Base-by-base conservation (phyloP, 306 rosid genomes). In the Dryas drummondii region DNA sequence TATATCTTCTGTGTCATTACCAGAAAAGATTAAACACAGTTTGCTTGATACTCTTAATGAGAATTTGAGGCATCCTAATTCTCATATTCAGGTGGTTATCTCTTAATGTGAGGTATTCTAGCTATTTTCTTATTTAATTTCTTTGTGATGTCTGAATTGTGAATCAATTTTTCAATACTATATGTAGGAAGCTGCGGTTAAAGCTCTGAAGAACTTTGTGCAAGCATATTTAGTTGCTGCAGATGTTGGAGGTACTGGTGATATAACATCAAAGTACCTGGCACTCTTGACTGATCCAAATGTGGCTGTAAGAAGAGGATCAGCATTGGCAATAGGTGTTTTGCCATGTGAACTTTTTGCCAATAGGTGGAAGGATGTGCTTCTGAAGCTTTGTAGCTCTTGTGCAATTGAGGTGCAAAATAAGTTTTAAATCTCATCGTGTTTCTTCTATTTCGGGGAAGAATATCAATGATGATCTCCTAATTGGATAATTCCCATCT, bases 41-140 rank as follows among this genome's bases (percentile, higher is more conserved):
- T 80, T 90, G 83, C 90, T 92, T 63, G 99, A 92, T 77, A 85
- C 93, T 47, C 83, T 90, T 40, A 94, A 87, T 73, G 99, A 94
- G 80, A 94, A 94, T 82, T 83, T 94, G 85, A 92, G 91, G 79
- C 99, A 94, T 85, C 99, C 99, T 75, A 92, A 94, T 82, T 86
- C 97, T 80, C 97, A 88, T 78, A 92, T 94, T 79, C 99, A 94
- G 97, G 99, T 94, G 73, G 76, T 70, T 76, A 44, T 49, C 82
- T 59, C 73, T 56, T 41, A 70, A 51, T 65, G 4, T 48, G 65
- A 64, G 60, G 72, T 66, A 59, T 40, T 74, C 40, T 68, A 65
- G 19, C 44, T 61, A 44, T 22, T 65, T 59, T 52, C 51, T 40
- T 68, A 48, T 71, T 17, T 58, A 68, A 68, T 42, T 86, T 74